Base-by-base conservation (phyloP, 2,329 filamentous ascomycete genomes). In the Pestalotiopsis sp. region DNA sequence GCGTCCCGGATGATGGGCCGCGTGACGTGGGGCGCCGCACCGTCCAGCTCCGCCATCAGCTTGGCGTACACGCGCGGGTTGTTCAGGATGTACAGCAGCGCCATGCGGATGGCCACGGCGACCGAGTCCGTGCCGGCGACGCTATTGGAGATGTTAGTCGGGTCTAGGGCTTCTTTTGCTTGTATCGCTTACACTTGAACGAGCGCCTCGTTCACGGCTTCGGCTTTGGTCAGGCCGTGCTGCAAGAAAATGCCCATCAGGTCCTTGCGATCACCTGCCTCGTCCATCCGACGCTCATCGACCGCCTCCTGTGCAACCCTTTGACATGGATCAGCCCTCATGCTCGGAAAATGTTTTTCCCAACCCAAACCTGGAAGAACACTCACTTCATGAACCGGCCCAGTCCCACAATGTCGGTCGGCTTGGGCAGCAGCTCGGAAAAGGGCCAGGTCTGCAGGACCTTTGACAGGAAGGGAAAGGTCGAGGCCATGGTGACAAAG, bases 171-270 rank as follows among this genome's bases (percentile, higher is more conserved):
- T n/a, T n/a, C n/a, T n/a, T n/a, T n/a, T n/a, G n/a, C n/a, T n/a
- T n/a, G n/a, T n/a, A n/a, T n/a, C n/a, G n/a, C n/a, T 62, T 57
- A 71, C 70, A 71, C 68, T 44, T 71, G 68, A 2, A 71, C 68
- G 2, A 71, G 57, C 1, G 70, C 70, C 52, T 70, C 69, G 44
- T 65, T 64, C 3, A 66, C 69, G 14, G 70, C 68, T 59, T 71
- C 66, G 9, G 68, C 65, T 22, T 62, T 68, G 22, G 39, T 70
- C 17, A 67, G 64, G 7, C 70, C 67, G 26, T 66, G 59, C 13
- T 66, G 56, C 14, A 70, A 59, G 64, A 71, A 71, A 20, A 66
- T 58, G 20, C 57, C 62, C 13, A 71, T 65, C 68, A 71, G 66
- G 44, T 71, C 70, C 14, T 61, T 59, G 20, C 67, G 65, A n/a